Conservation (phyloP, 2,329 filamentous ascomycete genomes). For the Trichoderma polysporum region DNA sequence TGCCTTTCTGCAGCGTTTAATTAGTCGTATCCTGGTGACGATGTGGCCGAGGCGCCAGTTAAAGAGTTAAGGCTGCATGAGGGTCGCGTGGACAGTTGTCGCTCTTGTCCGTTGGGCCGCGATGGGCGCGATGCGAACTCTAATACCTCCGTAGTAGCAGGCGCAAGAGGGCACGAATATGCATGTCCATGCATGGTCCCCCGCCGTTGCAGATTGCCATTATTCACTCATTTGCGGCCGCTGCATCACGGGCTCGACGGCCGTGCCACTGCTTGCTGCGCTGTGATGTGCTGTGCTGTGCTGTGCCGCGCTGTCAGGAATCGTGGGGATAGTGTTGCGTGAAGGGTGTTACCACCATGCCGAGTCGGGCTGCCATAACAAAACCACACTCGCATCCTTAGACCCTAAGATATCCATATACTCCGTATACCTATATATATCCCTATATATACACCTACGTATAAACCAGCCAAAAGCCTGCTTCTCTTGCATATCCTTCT, state of each 20-base stretch:
- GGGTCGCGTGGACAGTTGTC: conserved; percentile 19
- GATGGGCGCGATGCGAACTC: conserved; percentile 15
- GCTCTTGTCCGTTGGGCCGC: conserved; percentile 18
- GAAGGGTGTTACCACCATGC: no score
- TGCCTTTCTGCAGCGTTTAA: conserved; percentile 3
- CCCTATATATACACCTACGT: not conserved
- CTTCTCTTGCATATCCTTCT: not conserved
- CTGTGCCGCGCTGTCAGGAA: not conserved
- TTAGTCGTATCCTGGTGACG: conserved; percentile 2
- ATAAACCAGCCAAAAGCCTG: not conserved
- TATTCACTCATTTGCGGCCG: conserved; percentile 17
- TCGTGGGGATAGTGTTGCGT: not conserved
- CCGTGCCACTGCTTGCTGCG: not conserved
- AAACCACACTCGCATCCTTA: not conserved
- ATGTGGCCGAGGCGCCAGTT: conserved; percentile 1
- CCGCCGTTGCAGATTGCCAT: conserved; percentile 2
- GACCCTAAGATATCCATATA: not conserved
- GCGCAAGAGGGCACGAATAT: conserved; percentile 10
- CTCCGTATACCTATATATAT: not conserved
- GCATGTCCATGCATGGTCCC: conserved; percentile 6
- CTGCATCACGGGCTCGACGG: conserved; percentile 9
- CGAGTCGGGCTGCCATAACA: not conserved
- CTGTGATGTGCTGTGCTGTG: not conserved
- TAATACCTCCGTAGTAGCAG: no score
- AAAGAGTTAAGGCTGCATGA: conserved; percentile 7